phyloP scores from a whole-genome alignment of 2,329 filamentous ascomycete genomes.

The Ploettnerulaceae sp. region DNA sequence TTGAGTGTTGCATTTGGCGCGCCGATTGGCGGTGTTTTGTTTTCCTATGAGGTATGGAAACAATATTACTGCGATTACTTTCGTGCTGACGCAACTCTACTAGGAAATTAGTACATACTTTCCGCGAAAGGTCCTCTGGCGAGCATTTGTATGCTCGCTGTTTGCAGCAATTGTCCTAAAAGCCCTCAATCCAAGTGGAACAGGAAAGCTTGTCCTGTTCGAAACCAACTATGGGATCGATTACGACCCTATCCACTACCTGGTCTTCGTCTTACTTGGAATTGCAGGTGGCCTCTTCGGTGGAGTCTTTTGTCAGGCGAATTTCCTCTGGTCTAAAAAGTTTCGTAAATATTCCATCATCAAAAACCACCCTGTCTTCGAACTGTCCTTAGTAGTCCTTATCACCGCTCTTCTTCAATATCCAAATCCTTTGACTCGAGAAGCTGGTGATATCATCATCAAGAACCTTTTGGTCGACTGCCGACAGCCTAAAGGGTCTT shows the following conservation, averaged over 20 bases:
- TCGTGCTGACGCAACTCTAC: background rate
- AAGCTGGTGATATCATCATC: slow-evolving; percentile 52
- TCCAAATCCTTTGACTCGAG: slow-evolving; percentile 49
- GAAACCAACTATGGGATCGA: slow-evolving; percentile 54
- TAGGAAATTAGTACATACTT: slow-evolving; percentile 57
- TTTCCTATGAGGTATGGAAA: slow-evolving; percentile 45
- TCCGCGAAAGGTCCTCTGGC: slow-evolving; percentile 53
- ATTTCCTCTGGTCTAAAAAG: slow-evolving; percentile 51
- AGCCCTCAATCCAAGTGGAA: slow-evolving; percentile 54
- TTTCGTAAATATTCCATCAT: slow-evolving; percentile 50
- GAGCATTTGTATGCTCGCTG: slow-evolving; percentile 53
- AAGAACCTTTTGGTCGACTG: slow-evolving; percentile 54
- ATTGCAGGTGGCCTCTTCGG: slow-evolving; percentile 54
- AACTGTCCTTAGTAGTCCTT: slow-evolving; percentile 49
- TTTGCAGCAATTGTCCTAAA: slow-evolving; percentile 51
- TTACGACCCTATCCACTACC: slow-evolving; percentile 51
- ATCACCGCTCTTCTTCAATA: slow-evolving; percentile 51
- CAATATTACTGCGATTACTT: background rate
- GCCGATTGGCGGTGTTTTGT: slow-evolving; percentile 56
- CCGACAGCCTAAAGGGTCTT: slow-evolving; percentile 36
- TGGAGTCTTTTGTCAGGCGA: slow-evolving; percentile 53
- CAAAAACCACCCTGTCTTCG: slow-evolving; percentile 50
- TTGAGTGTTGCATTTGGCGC: slow-evolving; percentile 56
- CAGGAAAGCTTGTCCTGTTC: slow-evolving; percentile 56
- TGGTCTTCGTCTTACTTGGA: slow-evolving; percentile 52